These are phyloP conservation scores for Ogataea kodamae DNA, from an alignment of 805 yeast genomes.

Conservation along the genomic window DNA sequence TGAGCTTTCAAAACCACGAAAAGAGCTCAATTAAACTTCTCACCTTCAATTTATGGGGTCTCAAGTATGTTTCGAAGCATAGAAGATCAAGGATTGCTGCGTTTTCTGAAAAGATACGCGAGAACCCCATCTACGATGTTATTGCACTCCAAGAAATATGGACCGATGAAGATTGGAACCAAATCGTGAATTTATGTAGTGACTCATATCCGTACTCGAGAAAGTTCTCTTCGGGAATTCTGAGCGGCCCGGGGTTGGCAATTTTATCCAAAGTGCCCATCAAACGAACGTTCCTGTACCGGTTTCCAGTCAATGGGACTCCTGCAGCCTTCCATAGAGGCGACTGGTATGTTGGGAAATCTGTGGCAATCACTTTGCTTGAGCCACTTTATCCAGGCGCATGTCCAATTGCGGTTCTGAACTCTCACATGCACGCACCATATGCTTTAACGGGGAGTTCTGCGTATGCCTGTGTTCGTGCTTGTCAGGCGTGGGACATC, in stretches of 20 bases:
- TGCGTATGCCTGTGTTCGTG: conserved; percentile 82
- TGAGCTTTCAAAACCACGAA: background rate
- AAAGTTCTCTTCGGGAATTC: conserved; percentile 74
- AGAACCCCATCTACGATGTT: conserved; percentile 60
- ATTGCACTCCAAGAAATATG: conserved; percentile 95
- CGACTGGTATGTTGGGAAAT: conserved; percentile 96
- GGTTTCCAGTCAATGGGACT: conserved; percentile 91
- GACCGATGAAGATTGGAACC: conserved; percentile 81
- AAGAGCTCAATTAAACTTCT: conserved; percentile 41
- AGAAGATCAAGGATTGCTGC: conserved; percentile 65
- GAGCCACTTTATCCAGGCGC: conserved; percentile 45
- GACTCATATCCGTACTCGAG: conserved; percentile 59
- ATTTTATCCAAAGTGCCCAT: conserved; percentile 82
- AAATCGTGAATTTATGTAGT: conserved; percentile 45
- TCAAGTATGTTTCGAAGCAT: conserved; percentile 74
- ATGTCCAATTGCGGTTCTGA: conserved; percentile 69
- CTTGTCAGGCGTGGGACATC: conserved; percentile 97
- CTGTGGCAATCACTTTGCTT: conserved; percentile 71
- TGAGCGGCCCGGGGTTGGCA: conserved; percentile 92
- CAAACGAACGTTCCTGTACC: conserved; percentile 67
- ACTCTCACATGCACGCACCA: conserved; percentile 98
- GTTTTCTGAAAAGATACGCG: conserved; percentile 63
- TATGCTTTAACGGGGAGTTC: conserved; percentile 81
- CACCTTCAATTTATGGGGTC: conserved; percentile 86
- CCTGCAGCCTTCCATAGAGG: conserved; percentile 93